Percentiles rank a stretch among this genome's conserved stretches.
Conservation (phyloP, 352 stramenopile genomes). For the Phytophthora litchii region DNA sequence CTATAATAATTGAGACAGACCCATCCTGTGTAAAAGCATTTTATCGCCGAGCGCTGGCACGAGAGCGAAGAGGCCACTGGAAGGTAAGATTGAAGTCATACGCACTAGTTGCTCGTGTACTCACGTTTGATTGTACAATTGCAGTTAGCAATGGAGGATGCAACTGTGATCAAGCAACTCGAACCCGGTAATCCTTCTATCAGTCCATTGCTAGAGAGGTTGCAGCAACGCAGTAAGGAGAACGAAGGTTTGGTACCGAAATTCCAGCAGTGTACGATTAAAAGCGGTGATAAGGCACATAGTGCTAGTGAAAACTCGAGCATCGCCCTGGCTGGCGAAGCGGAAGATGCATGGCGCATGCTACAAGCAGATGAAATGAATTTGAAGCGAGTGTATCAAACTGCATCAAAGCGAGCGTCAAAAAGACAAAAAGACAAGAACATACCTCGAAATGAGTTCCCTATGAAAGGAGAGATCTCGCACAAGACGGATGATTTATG, state of each 20-base stretch:
- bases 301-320: background rate
- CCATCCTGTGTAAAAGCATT: slow-evolving; percentile 88
- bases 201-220: slow-evolving; percentile 23
- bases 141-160: slow-evolving; percentile 46
- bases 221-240: slow-evolving; percentile 16
- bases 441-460: background rate
- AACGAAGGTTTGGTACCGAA: slow-evolving; percentile 12
- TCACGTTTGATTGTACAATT: background rate
- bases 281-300: background rate
- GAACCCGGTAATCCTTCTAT: slow-evolving; percentile 54
- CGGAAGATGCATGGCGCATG: slow-evolving; percentile 47
- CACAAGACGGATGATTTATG: slow-evolving; percentile 48
- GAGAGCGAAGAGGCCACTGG: slow-evolving; percentile 69
- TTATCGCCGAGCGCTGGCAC: slow-evolving; percentile 84
- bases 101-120: background rate
- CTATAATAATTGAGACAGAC: slow-evolving; percentile 65
- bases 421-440: slow-evolving; percentile 13
- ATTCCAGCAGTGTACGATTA: slow-evolving; percentile 16
- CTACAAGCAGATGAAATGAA: slow-evolving; percentile 61
- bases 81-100: slow-evolving; percentile 30
- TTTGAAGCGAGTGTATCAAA: slow-evolving; percentile 30
- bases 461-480: slow-evolving; percentile 34
- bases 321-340: slow-evolving; percentile 16
- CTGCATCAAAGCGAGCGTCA: slow-evolving; percentile 5
- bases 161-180: slow-evolving; percentile 26